phyloP scores from a whole-genome alignment of 1,139 yeast genomes.

The Suhomyces panamericanus region DNA sequence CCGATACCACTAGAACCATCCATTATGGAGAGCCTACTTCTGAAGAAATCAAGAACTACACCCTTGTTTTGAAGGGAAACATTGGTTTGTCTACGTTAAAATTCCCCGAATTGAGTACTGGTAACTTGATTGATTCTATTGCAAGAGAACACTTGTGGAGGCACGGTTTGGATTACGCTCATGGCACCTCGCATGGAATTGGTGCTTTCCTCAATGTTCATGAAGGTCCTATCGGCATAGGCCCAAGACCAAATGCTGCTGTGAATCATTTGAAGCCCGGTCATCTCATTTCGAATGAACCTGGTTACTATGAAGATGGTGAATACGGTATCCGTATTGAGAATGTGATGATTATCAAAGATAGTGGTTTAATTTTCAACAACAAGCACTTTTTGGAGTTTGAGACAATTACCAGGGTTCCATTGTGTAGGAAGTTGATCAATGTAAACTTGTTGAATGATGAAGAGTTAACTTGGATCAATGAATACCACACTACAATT shows the following conservation, averaged over 20 bases:
- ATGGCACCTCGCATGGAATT: conserved; percentile 98
- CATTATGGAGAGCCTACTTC: conserved; percentile 72
- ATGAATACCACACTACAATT: conserved; percentile 64
- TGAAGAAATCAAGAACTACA: conserved; percentile 74
- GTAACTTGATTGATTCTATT: conserved; percentile 76
- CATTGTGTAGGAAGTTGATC: conserved; percentile 72
- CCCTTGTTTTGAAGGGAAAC: conserved; percentile 90
- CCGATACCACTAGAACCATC: conserved; percentile 91
- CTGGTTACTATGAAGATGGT: conserved; percentile 92
- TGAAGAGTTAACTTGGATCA: conserved; percentile 68
- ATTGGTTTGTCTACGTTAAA: conserved; percentile 72
- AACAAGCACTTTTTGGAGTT: conserved; percentile 68
- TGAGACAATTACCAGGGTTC: conserved; percentile 88
- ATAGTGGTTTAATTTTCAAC: conserved; percentile 41
- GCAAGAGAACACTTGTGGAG: conserved; percentile 92
- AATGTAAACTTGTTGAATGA: conserved; percentile 54
- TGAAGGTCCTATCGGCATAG: conserved; percentile 95
- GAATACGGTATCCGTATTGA: conserved; percentile 94
- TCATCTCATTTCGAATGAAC: conserved; percentile 86
- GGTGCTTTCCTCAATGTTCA: conserved; percentile 92
- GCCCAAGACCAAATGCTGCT: conserved; percentile 58
- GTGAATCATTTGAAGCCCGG: conserved; percentile 60
- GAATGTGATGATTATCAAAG: conserved; percentile 68
- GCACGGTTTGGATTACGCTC: conserved; percentile 85
- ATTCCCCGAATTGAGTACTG: conserved; percentile 88